These are phyloP conservation scores for Gonium pectorale DNA, from an alignment of 139 green algal genomes.

Conservation along the genomic window DNA sequence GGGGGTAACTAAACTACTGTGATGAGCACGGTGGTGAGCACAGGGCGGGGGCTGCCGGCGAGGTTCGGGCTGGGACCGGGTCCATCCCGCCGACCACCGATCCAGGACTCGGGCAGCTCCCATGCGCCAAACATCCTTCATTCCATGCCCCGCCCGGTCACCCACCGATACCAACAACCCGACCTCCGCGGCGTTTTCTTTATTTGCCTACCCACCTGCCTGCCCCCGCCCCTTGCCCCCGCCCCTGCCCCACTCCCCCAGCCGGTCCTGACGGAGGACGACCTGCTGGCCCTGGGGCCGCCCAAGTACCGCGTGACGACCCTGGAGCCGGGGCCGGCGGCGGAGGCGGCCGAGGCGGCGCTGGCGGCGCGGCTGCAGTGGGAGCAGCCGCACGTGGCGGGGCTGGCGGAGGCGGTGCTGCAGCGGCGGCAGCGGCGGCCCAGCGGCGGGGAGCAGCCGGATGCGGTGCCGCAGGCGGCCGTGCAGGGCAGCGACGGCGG, in stretches of 20 bases:
- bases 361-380: neutral
- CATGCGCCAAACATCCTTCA: no score
- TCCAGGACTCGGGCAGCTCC: no score
- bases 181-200: no score
- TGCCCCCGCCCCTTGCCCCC: neutral
- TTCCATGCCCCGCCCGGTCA: no score
- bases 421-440: neutral
- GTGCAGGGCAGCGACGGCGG: conserved; percentile 36
- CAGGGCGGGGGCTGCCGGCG: no score
- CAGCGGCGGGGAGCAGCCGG: neutral
- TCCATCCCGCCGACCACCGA: no score
- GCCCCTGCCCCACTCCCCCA: conserved; percentile 28
- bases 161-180: no score
- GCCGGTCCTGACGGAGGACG: conserved; percentile 57
- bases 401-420: neutral
- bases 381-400: conserved; percentile 19
- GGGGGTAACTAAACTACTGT: no score
- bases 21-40: no score
- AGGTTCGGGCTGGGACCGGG: no score
- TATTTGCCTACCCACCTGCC: neutral
- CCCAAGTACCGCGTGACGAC: conserved; percentile 69
- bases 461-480: neutral
- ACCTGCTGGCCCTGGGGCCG: conserved; percentile 53
- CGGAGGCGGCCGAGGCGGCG: neutral
- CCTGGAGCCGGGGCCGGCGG: conserved; percentile 16